Percentiles rank a stretch among this genome's conserved stretches.
Conservation (phyloP, 2,329 filamentous ascomycete genomes). For the Botrytis byssoidea region DNA sequence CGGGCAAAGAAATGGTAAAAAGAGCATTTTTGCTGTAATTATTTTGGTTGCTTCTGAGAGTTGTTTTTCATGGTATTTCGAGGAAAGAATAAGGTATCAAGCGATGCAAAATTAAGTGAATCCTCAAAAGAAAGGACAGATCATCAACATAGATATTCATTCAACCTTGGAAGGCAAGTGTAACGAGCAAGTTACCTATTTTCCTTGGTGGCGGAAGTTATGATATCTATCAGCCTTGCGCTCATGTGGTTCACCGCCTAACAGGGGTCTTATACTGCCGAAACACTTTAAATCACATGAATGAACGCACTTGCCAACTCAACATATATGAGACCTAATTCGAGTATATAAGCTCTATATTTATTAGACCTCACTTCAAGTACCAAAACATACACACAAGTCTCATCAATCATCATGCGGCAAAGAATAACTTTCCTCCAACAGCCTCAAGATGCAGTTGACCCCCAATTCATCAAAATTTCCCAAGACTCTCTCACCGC, state of each 20-base stretch:
- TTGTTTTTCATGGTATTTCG: not conserved
- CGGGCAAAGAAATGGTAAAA: conserved; percentile 30
- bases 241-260: conserved; percentile 2
- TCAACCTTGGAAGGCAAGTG: not conserved
- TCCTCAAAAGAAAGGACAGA: conserved; percentile 13
- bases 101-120: not conserved
- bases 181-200: not conserved
- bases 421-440: conserved; percentile 79
- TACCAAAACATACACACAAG: not conserved
- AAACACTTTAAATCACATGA: not conserved
- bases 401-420: conserved; percentile 56
- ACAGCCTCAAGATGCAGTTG: conserved; percentile 60
- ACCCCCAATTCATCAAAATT: conserved; percentile 62
- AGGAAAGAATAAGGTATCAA: not conserved
- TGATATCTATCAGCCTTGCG: conserved; percentile 15
- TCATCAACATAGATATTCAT: conserved; percentile 1
- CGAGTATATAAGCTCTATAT: conserved; percentile 8
- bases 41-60: not conserved
- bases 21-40: conserved; percentile 28
- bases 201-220: conserved; percentile 13
- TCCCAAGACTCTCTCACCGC: conserved; percentile 54
- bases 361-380: not conserved
- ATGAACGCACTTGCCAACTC: conserved; percentile 1
- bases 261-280: not conserved
- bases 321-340: not conserved